Percentiles rank a stretch among this genome's conserved stretches.
These are phyloP conservation scores for Phyllosticta paracitricarpa DNA, from an alignment of 2,329 filamentous ascomycete genomes.

Conservation along the genomic window DNA sequence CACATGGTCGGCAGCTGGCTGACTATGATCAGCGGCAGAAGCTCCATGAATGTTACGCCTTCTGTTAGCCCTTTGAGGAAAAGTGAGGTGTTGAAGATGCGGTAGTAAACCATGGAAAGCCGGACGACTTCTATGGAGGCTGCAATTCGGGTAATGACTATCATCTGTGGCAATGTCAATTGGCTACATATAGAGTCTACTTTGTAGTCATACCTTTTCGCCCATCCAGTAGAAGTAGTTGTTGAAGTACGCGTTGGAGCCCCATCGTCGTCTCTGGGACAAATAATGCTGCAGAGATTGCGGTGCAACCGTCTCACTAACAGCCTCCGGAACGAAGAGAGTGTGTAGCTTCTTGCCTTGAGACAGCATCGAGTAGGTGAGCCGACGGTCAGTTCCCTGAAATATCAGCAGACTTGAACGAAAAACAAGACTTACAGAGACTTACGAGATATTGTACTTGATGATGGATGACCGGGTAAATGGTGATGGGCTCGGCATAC, in stretches of 20 bases:
- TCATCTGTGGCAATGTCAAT: conserved; percentile 12
- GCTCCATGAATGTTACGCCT: conserved; percentile 12
- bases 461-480: conserved; percentile 15
- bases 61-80: conserved; percentile 18
- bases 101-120: conserved; percentile 26
- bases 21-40: conserved; percentile 14
- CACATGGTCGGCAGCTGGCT: conserved; percentile 15
- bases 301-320: conserved; percentile 26
- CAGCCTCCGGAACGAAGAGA: conserved; percentile 24
- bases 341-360: conserved; percentile 16
- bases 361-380: conserved; percentile 17
- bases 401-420: not conserved
- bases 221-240: conserved; percentile 27
- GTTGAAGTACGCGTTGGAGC: conserved; percentile 29
- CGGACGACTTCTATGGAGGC: conserved; percentile 23
- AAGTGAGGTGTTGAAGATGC: conserved; percentile 23
- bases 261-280: conserved; percentile 26
- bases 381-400: conserved; percentile 15
- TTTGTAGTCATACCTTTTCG: conserved; percentile 11
- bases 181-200: not conserved
- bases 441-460: conserved; percentile 16
- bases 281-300: conserved; percentile 27
- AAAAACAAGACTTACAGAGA: not conserved
- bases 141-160: conserved; percentile 21
- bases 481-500: conserved; percentile 17